Base-by-base conservation (phyloP, 108 stramenopile genomes). In the Epithemia pelagica region DNA sequence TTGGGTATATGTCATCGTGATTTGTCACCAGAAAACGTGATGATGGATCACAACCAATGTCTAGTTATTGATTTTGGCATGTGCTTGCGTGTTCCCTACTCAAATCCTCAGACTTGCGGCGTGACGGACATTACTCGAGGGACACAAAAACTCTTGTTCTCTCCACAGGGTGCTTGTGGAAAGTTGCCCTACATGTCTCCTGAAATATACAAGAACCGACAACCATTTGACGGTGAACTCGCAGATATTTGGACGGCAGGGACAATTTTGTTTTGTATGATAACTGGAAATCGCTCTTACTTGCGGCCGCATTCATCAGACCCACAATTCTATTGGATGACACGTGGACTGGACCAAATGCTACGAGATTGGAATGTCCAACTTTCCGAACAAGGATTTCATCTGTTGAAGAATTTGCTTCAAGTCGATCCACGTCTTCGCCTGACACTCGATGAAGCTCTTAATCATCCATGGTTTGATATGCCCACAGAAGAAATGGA, bases 221-320 rank as follows among this genome's bases (percentile, higher is more conserved):
- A 64, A 26, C 58, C 65, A 21, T 94, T 92, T 78, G 89, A 95
- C 69, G 94, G 94, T 0, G 76, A 73, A 31, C 78, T 91, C 0
- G 81, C 85, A 2, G 96, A 97, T 67, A 64, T 97, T 2, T 97
- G 95, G 95, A 90, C 95, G 1, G 53, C 68, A 8, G 96, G 95
- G 1, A 82, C 92, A 28, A 88, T 95, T 37, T 71, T 97, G 26
- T 97, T 95, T 72, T 81, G 88, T 31, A 77, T 94, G 76, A 66
- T 89, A 28, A 92, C 88, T 8, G 95, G 92, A 21, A 84, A 85
- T 51, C 83, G 84, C 23, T 86, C 91, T 0, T 90, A 89, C 56
- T 81, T 86, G 58, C 61, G 74, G 32, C 84, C 89, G 20, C 70
- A 79, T 46, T 59, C 64, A 37, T 54, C 75, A 0, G 86, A 91